Base-by-base conservation (phyloP, 495 filamentous ascomycete genomes). In the Pyronema domesticum region DNA sequence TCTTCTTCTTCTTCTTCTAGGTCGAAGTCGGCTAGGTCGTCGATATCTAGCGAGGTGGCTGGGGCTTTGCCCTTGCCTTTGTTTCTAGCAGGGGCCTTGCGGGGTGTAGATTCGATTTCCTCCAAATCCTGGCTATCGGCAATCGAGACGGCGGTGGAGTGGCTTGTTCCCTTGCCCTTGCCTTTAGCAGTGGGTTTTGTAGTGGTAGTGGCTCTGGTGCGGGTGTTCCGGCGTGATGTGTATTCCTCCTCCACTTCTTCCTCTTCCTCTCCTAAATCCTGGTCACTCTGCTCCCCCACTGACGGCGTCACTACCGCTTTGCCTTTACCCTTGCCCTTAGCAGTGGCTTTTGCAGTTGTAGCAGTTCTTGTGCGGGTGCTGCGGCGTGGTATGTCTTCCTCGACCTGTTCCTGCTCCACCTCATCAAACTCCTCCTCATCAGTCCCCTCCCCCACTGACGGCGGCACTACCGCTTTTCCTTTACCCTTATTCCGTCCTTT, bases 1-100 rank as follows among this genome's bases (percentile, higher is more conserved):
- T 30, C 23, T 5, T 30, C 5, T 2, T 1, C 5, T 30, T 30
- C 23, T 30, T 55, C 56, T 15, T 45, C 37, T 11, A 55, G 36
- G 7, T 46, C 44, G 30, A 40, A 37, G 14, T 45, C 54, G 13
- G 37, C 34, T 15, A 15, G 8, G 7, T 18, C 36, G 11, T 33
- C 36, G 8, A 13, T 6, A 18, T 39, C 30, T 3, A 18, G 34
- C 6, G 35, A 39, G 7, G 55, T 43, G 18, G 49, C 33, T 8
- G 33, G 14, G 19, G 47, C 47, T 46, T 48, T 58, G 3, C 55
- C 43, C 15, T 53, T 58, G 2, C 45, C 45, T 15, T 58, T 58
- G 14, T 37, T 35, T 6, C 17, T 13, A 19, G 30, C 42, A 3
- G 10, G 37, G 6, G 30, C n/a, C 10, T 45, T 19, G 43, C 18